A percentile compares a stretch with the other conserved stretches of the same genome.
phyloP scores from a whole-genome alignment of 1,284 basidiomycete genomes.

The Cutaneotrichosporon spelunceum region DNA sequence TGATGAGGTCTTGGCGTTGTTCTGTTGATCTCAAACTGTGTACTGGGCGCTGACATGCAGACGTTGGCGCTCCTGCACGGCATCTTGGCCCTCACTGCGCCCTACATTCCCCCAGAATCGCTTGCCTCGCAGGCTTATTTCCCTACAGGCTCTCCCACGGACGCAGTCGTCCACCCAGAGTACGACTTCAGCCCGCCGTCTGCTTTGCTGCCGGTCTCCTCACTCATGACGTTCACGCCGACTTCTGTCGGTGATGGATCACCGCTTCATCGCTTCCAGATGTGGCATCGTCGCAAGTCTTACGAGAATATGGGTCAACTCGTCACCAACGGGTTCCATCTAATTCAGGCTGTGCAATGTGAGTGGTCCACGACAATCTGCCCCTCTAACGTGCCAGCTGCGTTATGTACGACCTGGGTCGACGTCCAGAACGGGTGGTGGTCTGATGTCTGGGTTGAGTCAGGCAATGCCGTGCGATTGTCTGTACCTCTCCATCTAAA shows the following conservation, averaged over 20 bases:
- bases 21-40: neutral
- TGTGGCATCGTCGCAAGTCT: conserved; percentile 45
- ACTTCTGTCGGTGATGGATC: conserved; percentile 1
- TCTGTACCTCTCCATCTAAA: conserved; percentile 35
- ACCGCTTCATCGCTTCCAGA: conserved; percentile 39
- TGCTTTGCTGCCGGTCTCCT: conserved; percentile 5
- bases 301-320: conserved; percentile 27
- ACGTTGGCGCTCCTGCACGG: conserved; percentile 33
- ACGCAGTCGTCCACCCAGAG: conserved; percentile 34
- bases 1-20: too few species aligned
- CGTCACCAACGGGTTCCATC: conserved; percentile 23
- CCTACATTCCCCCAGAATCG: conserved; percentile 31
- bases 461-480: conserved; percentile 33
- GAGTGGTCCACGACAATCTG: neutral
- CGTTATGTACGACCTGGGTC: conserved; percentile 31
- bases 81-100: conserved; percentile 39
- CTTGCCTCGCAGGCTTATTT: conserved; percentile 38
- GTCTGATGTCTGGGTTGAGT: conserved; percentile 44
- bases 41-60: neutral
- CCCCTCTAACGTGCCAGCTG: conserved; percentile 19
- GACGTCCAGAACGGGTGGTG: conserved; percentile 45
- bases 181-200: conserved; percentile 24
- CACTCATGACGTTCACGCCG: conserved; percentile 2
- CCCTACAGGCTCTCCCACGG: conserved; percentile 33
- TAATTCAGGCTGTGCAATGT: conserved; percentile 39